Evolutionary conservation across 1,284 basidiomycete species (phyloP), one percentile per base, ranked within the genome.

Genomic region (Boletus smithii): DNA sequence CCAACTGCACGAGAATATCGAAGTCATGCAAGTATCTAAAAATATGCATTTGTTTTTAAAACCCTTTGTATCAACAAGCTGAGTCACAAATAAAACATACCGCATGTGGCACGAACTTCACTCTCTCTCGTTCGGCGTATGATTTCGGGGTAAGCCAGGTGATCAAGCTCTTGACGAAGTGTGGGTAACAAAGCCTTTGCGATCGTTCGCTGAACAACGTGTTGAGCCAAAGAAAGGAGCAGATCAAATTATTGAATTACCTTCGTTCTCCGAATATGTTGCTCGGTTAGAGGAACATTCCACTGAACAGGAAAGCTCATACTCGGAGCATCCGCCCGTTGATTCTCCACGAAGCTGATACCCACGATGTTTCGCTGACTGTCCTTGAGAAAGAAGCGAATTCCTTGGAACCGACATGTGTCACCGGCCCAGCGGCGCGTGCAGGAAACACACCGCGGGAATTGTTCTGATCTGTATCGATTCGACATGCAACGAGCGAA

Each of bases 1-100:
- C 81, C 86, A 97, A 49, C 83, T 89, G 48, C 84, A 85, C 6
- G 86, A 86, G 66, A 97, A 95, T 50, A 97, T 83, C 13, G 91
- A 92, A 4, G 91, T 93, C 71, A 89, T 86, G 66, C 95, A 97
- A 3, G 88, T 91, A 68, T 97, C 92, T 92, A 54, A 42, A 42
- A 42, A 46, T 45, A 45, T 36, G 16, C 8, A 37, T 30, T 31
- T 29, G 27, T 42, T 42, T 35, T 48, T 35, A 49, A 34, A 49
- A 43, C 13, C n/a, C n/a, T 40, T 14, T 13, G 41, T 37, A 39
- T 53, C 47, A 39, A 44, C 32, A 23, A 41, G 40, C 18, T 6
- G 48, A 40, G 41, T 43, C 33, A 37, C 39, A 13, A 48, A 47
- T 33, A 33, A 37, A 13, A 71, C 83, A 55, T 63, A 91, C 90